phyloP scores from a whole-genome alignment of 2,329 filamentous ascomycete genomes.

The Geoglossum cookeanum region DNA sequence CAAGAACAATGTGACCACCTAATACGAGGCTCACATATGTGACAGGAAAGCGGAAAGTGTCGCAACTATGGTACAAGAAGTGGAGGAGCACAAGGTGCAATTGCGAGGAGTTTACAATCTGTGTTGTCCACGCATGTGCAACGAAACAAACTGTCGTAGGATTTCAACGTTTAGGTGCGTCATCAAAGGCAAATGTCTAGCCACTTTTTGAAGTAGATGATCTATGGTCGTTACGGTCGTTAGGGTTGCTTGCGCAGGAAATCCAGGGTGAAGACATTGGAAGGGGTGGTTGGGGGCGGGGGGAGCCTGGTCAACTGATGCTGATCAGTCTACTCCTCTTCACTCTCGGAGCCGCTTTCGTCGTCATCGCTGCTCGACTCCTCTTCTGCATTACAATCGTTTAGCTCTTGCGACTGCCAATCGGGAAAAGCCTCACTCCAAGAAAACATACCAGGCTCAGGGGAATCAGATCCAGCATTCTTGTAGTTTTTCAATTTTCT shows the following conservation, averaged over 20 bases:
- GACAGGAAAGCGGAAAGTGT: neutral
- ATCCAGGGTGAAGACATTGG: neutral
- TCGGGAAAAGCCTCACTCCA: neutral
- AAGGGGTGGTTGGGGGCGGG: neutral
- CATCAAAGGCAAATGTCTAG: neutral
- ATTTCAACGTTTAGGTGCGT: neutral
- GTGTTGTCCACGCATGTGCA: neutral
- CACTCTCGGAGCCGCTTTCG: constrained; percentile 32
- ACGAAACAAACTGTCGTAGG: neutral
- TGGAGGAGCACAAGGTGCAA: neutral
- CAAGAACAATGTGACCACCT: neutral
- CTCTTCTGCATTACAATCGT: constrained; percentile 14
- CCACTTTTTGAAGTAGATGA: neutral
- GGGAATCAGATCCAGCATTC: constrained; percentile 27
- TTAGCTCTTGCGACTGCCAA: constrained; percentile 9
- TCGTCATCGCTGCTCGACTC: constrained; percentile 35
- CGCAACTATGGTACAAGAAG: neutral
- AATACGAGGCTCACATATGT: neutral
- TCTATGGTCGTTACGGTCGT: neutral
- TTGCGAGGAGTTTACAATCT: neutral
- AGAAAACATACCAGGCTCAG: constrained; percentile 17
- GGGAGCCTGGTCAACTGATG: neutral
- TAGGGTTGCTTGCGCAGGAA: neutral
- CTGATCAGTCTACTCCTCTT: constrained; percentile 20
- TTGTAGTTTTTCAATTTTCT: constrained; percentile 36